Evolutionary conservation across 306 rosid species (phyloP).

Genomic region (Begonia peltatifolia): DNA sequence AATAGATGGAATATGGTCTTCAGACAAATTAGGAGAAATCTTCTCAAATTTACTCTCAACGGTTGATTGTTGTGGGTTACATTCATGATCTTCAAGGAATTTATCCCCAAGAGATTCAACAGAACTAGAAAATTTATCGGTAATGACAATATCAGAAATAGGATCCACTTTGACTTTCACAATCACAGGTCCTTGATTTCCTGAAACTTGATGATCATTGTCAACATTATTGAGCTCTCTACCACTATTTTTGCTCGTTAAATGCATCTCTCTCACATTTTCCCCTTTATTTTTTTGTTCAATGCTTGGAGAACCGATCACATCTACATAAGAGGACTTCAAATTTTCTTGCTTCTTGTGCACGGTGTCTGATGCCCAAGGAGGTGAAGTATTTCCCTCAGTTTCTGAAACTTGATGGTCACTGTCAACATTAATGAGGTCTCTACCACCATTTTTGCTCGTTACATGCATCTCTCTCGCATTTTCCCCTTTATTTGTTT

Average conservation of each 20-base stretch:
- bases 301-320: not conserved
- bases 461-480: conserved; percentile 5
- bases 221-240: conserved; percentile 16
- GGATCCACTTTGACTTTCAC: conserved; percentile 21
- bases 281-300: conserved; percentile 15
- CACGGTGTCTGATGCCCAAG: no score
- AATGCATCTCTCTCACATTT: conserved; percentile 31
- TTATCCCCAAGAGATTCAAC: conserved; percentile 21
- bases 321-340: no score
- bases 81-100: conserved; percentile 23
- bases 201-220: conserved; percentile 13
- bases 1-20: conserved; percentile 19
- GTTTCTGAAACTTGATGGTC: no score
- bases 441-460: conserved; percentile 18
- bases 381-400: no score
- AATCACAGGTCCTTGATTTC: conserved; percentile 17
- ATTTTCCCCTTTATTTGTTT: conserved; percentile 16
- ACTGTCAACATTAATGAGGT: not conserved
- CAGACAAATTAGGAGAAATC: conserved; percentile 21
- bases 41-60: conserved; percentile 13
- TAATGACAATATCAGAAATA: conserved; percentile 12
- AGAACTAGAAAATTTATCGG: conserved; percentile 15
- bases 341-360: no score
- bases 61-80: conserved; percentile 12
- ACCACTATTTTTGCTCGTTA: conserved; percentile 7